Conservation (phyloP, 306 rosid genomes). For the Fagus sylvatica region DNA sequence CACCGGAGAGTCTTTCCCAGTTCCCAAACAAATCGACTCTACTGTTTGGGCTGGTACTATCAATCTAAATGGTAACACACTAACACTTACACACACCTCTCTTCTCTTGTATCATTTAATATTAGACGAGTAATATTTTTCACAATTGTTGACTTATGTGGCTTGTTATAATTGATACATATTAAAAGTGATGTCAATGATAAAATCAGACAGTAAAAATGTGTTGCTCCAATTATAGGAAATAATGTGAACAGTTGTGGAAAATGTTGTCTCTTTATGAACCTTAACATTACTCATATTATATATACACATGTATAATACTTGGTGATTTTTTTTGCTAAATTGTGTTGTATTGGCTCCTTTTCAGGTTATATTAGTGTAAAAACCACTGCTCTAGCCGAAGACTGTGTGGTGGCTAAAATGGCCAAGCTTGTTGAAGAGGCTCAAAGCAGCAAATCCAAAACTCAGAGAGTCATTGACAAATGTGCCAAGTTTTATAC, state of each 20-base stretch:
- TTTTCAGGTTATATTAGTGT: constrained; percentile 75
- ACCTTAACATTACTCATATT: neutral
- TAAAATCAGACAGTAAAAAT: no score
- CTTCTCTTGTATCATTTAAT: neutral
- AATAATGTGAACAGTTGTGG: no score
- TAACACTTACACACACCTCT: neutral
- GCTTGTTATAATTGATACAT: no score
- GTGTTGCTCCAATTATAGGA: no score
- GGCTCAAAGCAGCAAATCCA: constrained; percentile 86
- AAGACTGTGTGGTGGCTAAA: constrained; percentile 93
- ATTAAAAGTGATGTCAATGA: no score
- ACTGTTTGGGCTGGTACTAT: constrained; percentile 92
- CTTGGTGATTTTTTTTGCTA: neutral
- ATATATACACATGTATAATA: no score
- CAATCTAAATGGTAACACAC: constrained; percentile 69
- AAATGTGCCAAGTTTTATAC: constrained; percentile 83
- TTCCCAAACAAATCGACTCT: constrained; percentile 72
- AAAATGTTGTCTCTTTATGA: neutral
- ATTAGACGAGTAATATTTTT: no score
- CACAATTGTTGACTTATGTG: neutral
- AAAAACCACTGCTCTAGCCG: constrained; percentile 82
- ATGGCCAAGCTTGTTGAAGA: constrained; percentile 96
- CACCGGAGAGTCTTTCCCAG: constrained; percentile 93
- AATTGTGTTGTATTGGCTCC: constrained; percentile 5
- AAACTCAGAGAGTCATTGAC: constrained; percentile 76